These are phyloP conservation scores for Heliamphora pulchella DNA, from an alignment of 179 eudicot species.

Conservation along the genomic window DNA sequence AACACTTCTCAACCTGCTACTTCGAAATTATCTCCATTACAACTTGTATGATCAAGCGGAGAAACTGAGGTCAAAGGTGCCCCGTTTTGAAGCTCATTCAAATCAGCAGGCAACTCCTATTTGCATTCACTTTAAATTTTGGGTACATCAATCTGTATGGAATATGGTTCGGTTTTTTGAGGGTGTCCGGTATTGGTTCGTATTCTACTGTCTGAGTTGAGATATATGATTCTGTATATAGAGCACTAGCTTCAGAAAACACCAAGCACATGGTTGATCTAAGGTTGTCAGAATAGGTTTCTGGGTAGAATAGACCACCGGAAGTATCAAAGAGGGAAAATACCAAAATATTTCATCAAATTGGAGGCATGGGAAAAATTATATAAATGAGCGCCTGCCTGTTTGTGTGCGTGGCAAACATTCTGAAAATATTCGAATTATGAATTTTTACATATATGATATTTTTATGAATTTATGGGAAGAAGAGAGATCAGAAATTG, in stretches of 20 bases:
- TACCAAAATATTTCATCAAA: background rate
- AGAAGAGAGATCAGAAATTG: background rate
- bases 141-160: background rate
- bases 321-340: background rate
- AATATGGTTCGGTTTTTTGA: background rate
- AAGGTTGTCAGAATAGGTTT: background rate
- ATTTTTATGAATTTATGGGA: background rate
- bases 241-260: background rate
- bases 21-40: conserved; percentile 92
- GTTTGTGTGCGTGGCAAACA: background rate
- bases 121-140: background rate
- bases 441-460: background rate
- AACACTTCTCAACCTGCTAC: conserved; percentile 83
- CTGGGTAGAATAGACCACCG: background rate
- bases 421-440: background rate
- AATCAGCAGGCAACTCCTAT: conserved; percentile 71
- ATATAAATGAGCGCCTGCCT: background rate
- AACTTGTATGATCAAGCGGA: conserved; percentile 95
- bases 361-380: background rate
- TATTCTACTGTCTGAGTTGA: background rate
- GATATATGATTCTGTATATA: background rate
- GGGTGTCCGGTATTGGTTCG: background rate
- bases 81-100: conserved; percentile 95
- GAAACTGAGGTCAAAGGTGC: conserved; percentile 95
- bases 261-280: background rate